These are phyloP conservation scores for Pleoardoris graminearum DNA, from an alignment of 2,329 filamentous ascomycete species.

Conservation along the genomic window DNA sequence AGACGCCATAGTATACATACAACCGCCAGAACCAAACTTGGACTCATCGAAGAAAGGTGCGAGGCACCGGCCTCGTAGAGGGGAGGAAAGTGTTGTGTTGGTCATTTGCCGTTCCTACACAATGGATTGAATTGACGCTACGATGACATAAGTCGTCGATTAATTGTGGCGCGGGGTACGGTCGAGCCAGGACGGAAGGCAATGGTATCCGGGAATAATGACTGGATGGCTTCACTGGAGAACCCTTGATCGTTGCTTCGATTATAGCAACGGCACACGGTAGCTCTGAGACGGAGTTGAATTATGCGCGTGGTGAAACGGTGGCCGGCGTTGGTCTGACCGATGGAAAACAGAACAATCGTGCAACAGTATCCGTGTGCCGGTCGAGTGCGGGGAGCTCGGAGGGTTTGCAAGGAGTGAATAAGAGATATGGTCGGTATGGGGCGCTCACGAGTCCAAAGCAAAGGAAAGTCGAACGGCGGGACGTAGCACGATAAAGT, in stretches of 20 bases:
- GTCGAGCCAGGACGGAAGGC: neutral
- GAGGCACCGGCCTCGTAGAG: conserved; percentile 61
- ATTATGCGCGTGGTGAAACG: conserved; percentile 36
- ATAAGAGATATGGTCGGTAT: conserved; percentile 27
- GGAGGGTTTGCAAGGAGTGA: conserved; percentile 22
- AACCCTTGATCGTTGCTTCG: conserved; percentile 10
- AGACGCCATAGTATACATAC: conserved; percentile 54
- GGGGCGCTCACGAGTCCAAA: conserved; percentile 27
- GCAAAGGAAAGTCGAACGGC: conserved; percentile 25
- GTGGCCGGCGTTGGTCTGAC: conserved; percentile 17
- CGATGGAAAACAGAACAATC: conserved; percentile 26
- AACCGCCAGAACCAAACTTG: conserved; percentile 66
- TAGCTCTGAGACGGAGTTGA: too few species aligned
- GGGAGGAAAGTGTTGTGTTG: conserved; percentile 34
- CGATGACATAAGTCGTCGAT: conserved; percentile 24
- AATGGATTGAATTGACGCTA: neutral
- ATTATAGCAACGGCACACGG: too few species aligned
- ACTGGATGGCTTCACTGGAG: conserved; percentile 13
- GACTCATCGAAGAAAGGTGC: conserved; percentile 69
- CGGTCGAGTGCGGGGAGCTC: conserved; percentile 5
- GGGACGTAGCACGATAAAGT: conserved; percentile 35
- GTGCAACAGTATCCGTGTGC: conserved; percentile 6
- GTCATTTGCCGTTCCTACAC: conserved; percentile 28
- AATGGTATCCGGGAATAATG: neutral
- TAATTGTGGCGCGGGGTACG: neutral